Evolutionary conservation across 176 grass and related monocot species (phyloP), one percentile per base, ranked within the genome.

Genomic region (Eragrostis curvula): DNA sequence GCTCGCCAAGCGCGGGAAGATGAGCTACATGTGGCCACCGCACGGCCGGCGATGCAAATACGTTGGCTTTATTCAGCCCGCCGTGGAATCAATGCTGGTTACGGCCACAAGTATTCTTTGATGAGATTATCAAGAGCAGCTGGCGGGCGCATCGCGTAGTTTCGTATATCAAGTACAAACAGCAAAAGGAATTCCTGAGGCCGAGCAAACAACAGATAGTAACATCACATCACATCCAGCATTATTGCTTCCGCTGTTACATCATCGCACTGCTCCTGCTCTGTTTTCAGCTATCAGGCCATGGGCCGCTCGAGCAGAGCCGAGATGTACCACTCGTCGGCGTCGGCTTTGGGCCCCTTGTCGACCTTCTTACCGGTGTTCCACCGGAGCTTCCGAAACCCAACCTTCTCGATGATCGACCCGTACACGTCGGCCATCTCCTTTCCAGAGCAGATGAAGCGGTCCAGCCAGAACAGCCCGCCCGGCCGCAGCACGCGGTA

Each of bases 261-360:
- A 62, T 29, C 24, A 47, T 17, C 1, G 6, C 39, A 45, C 13
- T 44, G 69, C 43, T 78, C 69, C 27, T 0, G 17, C 40, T 70
- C 12, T 65, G 40, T 4, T 69, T n/a, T 81, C 6, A 2, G 14
- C 13, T 9, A 27, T 86, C 75, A 92, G 48, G 47, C 55, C 41
- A 74, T 74, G 57, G 90, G 90, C 67, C 85, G 88, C 78, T 92
- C 85, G 21, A 88, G 67, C 9, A 88, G 62, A 44, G 85, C 89
- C 9, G 89, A 88, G 53, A 91, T 59, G 66, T 91, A 91, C 89
- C 81, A 85, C 81, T 91, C 89, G 57, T 88, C 74, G 70, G 68
- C 84, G 63, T 60, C n/a, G n/a, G n/a, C n/a, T n/a, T n/a, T n/a
- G n/a, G n/a, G n/a, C n/a, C n/a, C n/a, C n/a, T n/a, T 66, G 72